Evolutionary conservation across 805 yeast species (phyloP), one percentile per base, ranked within the genome.

Genomic region (Kuraishia cidri): DNA sequence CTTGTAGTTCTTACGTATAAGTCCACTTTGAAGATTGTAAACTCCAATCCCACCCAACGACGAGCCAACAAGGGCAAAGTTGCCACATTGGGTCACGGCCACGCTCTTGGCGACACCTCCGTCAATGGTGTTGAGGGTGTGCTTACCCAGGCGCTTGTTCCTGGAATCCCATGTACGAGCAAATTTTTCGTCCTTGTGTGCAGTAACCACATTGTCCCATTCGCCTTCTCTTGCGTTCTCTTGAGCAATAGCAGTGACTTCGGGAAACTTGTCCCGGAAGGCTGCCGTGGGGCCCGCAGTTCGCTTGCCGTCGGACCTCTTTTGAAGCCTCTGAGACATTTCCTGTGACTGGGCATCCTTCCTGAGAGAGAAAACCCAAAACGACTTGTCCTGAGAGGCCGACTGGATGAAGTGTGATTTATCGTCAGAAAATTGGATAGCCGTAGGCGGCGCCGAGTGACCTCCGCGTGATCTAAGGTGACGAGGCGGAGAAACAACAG

Each of bases 271-370:
- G 35, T 75, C 87, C 37, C 69, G 72, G 45, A 72, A 59, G 20
- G 70, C 60, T 19, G 62, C 57, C 9, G 62, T 61, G 6, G 60
- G 52, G n/a, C 88, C 87, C 4, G 72, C 81, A 33, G 62, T 59
- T 43, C 81, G 48, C 14, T 58, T 54, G 26, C 71, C 72, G 37
- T 66, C 64, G 9, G 47, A 38, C 14, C 55, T 59, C 42, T 65
- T 66, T 7, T 62, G 66, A 14, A 71, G 61, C 42, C 82, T 72
- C 56, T 88, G 97, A 0, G 97, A 87, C 47, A 92, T 60, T 51
- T 87, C 94, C 48, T 85, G 95, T 4, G 95, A 84, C 58, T 92
- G 99, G 0, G 97, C 94, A 55, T 92, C 97, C 53, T 92, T 92
- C 46, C 97, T 71, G 33, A 92, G 64, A 1, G 97, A 88, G 47